A percentile compares a stretch with the other conserved stretches of the same genome.
These are phyloP conservation scores for Alternaria sp. DNA, from an alignment of 2,329 filamentous ascomycete genomes.

Conservation along the genomic window DNA sequence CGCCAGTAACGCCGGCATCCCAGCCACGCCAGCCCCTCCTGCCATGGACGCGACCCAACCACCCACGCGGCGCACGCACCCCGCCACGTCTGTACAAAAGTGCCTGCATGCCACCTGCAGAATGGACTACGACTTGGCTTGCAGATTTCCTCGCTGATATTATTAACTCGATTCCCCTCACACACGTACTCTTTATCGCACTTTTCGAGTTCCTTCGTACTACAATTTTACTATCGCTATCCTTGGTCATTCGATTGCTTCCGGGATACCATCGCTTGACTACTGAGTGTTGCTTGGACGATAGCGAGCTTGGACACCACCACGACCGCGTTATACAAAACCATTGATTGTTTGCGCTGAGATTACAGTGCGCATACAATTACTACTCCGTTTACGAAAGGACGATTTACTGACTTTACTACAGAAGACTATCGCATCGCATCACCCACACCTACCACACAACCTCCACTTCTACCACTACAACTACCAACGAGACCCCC, in stretches of 20 bases:
- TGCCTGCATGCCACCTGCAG: constrained; percentile 27
- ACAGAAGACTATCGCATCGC: background rate
- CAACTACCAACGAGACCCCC: background rate
- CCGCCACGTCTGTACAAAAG: constrained; percentile 38
- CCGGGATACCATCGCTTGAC: background rate
- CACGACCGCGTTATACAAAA: background rate
- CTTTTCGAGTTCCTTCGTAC: background rate
- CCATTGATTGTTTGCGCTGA: background rate
- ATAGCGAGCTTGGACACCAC: constrained; percentile 1
- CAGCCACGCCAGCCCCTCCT: constrained; percentile 20
- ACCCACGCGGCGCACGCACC: constrained; percentile 27
- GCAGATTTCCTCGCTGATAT: constrained; percentile 15
- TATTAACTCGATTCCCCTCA: background rate
- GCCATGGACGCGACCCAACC: constrained; percentile 28
- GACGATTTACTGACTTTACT: background rate
- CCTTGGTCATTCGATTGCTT: background rate
- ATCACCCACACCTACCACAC: background rate
- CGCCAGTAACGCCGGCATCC: background rate
- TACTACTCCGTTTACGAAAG: background rate
- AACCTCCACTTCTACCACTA: background rate
- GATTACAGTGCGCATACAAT: background rate
- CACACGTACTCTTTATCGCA: background rate
- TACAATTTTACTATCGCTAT: background rate
- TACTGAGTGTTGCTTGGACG: constrained; percentile 14
- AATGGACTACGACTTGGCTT: constrained; percentile 13